A percentile compares a stretch with the other conserved stretches of the same genome.
Conservation (phyloP, 1,284 basidiomycete species). For the Irpex sp. region DNA sequence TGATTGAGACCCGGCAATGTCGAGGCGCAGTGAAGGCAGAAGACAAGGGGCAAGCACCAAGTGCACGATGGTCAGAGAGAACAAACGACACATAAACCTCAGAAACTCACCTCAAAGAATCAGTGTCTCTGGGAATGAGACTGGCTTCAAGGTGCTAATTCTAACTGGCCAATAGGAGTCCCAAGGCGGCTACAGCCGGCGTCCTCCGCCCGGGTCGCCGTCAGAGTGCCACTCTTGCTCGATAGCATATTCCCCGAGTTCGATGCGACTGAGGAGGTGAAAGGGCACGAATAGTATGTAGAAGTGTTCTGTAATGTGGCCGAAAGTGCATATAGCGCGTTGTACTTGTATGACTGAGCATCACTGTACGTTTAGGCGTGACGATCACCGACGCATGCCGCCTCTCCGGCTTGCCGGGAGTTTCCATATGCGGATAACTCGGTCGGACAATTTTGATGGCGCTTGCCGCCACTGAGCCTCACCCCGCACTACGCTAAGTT, state of each 20-base stretch:
- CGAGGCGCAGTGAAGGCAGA: neutral
- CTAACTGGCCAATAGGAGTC: conserved; percentile 17
- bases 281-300: neutral
- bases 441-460: neutral
- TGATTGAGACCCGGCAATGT: conserved; percentile 9
- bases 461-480: neutral
- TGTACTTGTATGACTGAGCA: neutral
- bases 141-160: neutral
- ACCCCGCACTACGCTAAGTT: neutral
- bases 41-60: neutral
- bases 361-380: neutral
- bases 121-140: neutral
- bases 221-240: neutral
- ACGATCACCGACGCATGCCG: neutral
- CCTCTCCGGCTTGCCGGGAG: neutral
- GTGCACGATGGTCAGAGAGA: neutral
- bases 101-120: conserved; percentile 8
- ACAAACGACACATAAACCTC: neutral
- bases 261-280: neutral
- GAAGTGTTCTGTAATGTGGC: neutral
- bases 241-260: neutral
- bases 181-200: conserved; percentile 6
- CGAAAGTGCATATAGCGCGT: neutral
- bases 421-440: neutral
- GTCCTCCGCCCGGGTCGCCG: neutral